A percentile compares a stretch with the other conserved stretches of the same genome.
These are phyloP conservation scores for Solanum sejunctum DNA, from an alignment of 257 asterid genomes.

Conservation along the genomic window DNA sequence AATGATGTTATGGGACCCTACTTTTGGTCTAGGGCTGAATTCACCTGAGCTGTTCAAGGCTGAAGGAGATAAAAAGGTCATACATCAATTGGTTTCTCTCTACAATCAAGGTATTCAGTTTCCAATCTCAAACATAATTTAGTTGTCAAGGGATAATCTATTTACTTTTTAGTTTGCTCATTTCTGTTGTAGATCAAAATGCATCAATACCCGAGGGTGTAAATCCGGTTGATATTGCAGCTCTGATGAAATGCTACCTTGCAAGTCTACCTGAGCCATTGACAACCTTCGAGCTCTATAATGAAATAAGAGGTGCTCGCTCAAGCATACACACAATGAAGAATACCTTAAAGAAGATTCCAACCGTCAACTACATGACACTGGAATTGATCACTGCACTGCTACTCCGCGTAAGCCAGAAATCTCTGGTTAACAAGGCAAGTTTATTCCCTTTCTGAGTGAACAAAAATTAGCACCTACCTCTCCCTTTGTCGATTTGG, in stretches of 20 bases:
- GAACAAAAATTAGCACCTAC: not conserved
- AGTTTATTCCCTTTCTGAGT: not conserved
- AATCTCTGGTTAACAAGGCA: conserved; percentile 76
- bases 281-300: conserved; percentile 61
- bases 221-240: conserved; percentile 61
- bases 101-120: conserved; percentile 63
- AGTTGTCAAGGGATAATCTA: not conserved
- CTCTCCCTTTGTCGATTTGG: not conserved
- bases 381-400: conserved; percentile 78
- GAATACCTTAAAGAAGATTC: conserved; percentile 63
- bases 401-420: conserved; percentile 69
- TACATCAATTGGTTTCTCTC: conserved; percentile 56
- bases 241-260: conserved; percentile 69
- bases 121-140: not conserved
- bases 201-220: conserved; percentile 66
- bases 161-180: not conserved
- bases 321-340: conserved; percentile 53
- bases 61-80: conserved; percentile 67
- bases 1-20: conserved; percentile 1
- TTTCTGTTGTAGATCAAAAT: conserved; percentile 41
- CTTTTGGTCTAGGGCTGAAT: conserved; percentile 46
- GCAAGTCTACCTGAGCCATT: conserved; percentile 92
- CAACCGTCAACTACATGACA: conserved; percentile 86
- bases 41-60: conserved; percentile 61
- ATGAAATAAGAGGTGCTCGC: conserved; percentile 61